Evolutionary conservation across 2,329 filamentous ascomycete species (phyloP).

Genomic region (Beauveria rudraprayagi): DNA sequence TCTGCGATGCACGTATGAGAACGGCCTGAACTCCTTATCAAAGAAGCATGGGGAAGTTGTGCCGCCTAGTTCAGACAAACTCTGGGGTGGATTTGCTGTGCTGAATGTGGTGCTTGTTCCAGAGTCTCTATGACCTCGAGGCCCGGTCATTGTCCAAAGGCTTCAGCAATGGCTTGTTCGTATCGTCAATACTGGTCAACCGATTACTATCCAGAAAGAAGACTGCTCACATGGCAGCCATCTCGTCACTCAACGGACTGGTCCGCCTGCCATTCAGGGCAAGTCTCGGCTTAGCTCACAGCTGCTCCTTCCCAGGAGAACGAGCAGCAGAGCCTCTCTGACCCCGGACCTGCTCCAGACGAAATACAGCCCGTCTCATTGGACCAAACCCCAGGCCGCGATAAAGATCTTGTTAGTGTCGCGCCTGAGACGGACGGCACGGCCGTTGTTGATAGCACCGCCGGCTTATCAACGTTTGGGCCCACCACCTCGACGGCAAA

Average conservation of each 20-base stretch:
- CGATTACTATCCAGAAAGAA: neutral
- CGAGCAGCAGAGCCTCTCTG: neutral
- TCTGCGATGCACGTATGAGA: neutral
- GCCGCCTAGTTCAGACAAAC: neutral
- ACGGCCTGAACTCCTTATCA: neutral
- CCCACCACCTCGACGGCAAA: neutral
- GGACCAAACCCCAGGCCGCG: neutral
- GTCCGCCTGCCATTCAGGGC: neutral
- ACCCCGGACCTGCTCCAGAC: neutral
- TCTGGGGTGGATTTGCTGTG: neutral
- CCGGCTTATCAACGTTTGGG: constrained; percentile 3
- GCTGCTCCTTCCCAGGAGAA: neutral
- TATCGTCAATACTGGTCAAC: neutral
- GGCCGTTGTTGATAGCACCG: neutral
- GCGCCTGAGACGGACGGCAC: neutral
- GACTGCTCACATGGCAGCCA: neutral
- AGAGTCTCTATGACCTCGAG: too few species aligned
- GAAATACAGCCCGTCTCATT: neutral
- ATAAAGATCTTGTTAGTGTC: neutral
- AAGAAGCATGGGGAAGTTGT: neutral
- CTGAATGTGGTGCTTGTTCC: neutral
- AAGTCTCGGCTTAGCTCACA: neutral
- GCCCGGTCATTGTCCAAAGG: too few species aligned
- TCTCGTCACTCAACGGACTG: neutral
- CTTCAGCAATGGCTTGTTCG: neutral